These are phyloP conservation scores for Trichodelitschia bisporula DNA, from an alignment of 495 filamentous ascomycete species.

Conservation along the genomic window DNA sequence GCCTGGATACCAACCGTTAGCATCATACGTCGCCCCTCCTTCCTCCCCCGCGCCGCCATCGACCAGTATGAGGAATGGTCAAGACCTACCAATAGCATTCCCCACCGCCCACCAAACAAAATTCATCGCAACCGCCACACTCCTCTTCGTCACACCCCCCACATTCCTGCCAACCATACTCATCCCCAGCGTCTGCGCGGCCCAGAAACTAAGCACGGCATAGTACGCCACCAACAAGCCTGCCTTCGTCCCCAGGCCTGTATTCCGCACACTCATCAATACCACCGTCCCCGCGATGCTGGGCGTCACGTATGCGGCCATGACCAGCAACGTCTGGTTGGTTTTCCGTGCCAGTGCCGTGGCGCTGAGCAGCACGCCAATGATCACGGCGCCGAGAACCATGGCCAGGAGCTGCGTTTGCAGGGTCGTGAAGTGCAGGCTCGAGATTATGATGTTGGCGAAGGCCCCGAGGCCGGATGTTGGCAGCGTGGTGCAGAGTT, in stretches of 20 bases:
- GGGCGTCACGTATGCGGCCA: conserved; percentile 39
- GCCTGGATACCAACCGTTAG: conserved; percentile 6
- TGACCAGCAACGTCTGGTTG: conserved; percentile 35
- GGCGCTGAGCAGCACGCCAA: conserved; percentile 35
- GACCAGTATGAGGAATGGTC: too few species aligned
- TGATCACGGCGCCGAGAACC: conserved; percentile 47
- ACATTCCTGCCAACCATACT: conserved; percentile 26
- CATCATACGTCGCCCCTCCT: background rate
- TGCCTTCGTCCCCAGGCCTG: conserved; percentile 19
- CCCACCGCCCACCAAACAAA: conserved; percentile 26
- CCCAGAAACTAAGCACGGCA: conserved; percentile 31
- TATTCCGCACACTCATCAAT: conserved; percentile 24
- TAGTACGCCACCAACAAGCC: conserved; percentile 32
- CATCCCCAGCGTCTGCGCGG: conserved; percentile 27
- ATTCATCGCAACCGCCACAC: conserved; percentile 21
- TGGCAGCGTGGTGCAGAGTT: conserved; percentile 40
- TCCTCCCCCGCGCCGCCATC: too few species aligned
- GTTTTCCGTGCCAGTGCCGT: conserved; percentile 39
- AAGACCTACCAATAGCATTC: conserved; percentile 22
- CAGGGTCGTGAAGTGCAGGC: conserved; percentile 23
- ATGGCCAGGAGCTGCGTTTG: conserved; percentile 37
- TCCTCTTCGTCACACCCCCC: conserved; percentile 30
- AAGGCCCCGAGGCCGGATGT: conserved; percentile 43
- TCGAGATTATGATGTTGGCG: conserved; percentile 33
- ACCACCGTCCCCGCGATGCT: conserved; percentile 32